Evolutionary conservation across 495 filamentous ascomycete species (phyloP).

Genomic region (Lichenothelia convexa): DNA sequence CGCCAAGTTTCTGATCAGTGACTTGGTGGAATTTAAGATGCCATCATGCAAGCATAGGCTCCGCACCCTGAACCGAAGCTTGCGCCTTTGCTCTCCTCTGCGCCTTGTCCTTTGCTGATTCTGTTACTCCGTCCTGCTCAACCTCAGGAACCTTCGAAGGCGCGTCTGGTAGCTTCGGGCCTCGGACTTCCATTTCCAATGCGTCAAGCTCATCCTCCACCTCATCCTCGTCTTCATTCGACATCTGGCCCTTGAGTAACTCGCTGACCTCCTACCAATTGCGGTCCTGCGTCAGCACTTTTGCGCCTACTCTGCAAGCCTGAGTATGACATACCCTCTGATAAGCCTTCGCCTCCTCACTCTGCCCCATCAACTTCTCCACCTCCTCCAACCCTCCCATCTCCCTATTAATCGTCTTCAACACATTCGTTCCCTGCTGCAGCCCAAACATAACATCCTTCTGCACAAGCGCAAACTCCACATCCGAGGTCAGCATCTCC

Average conservation of each 20-base stretch:
- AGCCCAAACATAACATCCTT: slow-evolving; percentile 87
- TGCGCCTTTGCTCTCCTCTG: slow-evolving; percentile 12
- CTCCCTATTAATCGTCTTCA: slow-evolving; percentile 80
- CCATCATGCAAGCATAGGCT: slow-evolving; percentile 16
- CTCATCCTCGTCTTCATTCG: slow-evolving; percentile 89
- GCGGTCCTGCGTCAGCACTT: slow-evolving; percentile 1
- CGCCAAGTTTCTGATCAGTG: too few relatives aligned
- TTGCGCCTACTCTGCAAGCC: neutral
- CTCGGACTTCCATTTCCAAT: slow-evolving; percentile 47
- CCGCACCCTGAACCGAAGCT: slow-evolving; percentile 1
- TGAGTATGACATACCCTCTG: slow-evolving; percentile 42
- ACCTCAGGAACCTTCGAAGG: slow-evolving; percentile 27
- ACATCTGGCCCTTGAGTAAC: slow-evolving; percentile 69
- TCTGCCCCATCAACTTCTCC: slow-evolving; percentile 85
- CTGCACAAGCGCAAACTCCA: slow-evolving; percentile 90
- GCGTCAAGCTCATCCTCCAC: slow-evolving; percentile 87
- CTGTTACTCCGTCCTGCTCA: slow-evolving; percentile 8
- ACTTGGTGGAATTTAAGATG: too few relatives aligned
- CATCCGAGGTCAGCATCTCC: slow-evolving; percentile 61
- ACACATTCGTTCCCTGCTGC: slow-evolving; percentile 75
- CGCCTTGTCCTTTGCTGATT: slow-evolving; percentile 14
- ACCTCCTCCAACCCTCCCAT: slow-evolving; percentile 91
- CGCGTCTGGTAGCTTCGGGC: slow-evolving; percentile 37
- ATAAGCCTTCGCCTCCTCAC: slow-evolving; percentile 70
- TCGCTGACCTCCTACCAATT: slow-evolving; percentile 60